phyloP scores from a whole-genome alignment of 306 rosid genomes.

The Arachis hypogaea region DNA sequence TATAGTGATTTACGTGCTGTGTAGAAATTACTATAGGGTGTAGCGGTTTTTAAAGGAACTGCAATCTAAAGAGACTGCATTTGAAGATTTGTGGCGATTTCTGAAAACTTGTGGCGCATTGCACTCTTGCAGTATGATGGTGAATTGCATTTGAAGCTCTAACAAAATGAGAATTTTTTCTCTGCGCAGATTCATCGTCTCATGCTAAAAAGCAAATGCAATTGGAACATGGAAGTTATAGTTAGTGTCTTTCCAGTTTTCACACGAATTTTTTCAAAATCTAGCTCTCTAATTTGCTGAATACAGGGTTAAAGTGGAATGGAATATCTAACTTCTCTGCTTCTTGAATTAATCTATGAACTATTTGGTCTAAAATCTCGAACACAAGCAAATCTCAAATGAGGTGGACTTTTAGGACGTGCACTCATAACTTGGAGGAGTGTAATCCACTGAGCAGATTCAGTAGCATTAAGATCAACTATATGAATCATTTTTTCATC shows the following conservation, averaged over 20 bases:
- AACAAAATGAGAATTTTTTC: slow-evolving; percentile 38
- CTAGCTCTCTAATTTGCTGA: slow-evolving; percentile 57
- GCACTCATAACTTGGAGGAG: slow-evolving; percentile 76
- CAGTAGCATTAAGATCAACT: slow-evolving; percentile 81
- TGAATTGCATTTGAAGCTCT: slow-evolving; percentile 46
- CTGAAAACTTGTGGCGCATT: too few species aligned
- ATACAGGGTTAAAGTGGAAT: slow-evolving; percentile 69
- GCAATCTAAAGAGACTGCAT: too few species aligned
- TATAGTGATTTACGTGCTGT: too few species aligned
- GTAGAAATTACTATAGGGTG: too few species aligned
- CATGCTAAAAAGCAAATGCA: slow-evolving; percentile 58
- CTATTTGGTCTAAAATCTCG: slow-evolving; percentile 80
- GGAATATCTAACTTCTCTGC: slow-evolving; percentile 84
- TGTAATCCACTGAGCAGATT: slow-evolving; percentile 82
- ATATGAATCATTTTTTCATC: slow-evolving; percentile 90
- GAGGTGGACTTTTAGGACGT: slow-evolving; percentile 84
- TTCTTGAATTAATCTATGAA: slow-evolving; percentile 63
- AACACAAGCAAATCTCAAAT: slow-evolving; percentile 81
- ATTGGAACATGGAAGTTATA: slow-evolving; percentile 60
- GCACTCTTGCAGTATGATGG: not conserved
- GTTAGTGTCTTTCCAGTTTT: slow-evolving; percentile 74
- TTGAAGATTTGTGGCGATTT: too few species aligned
- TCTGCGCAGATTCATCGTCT: slow-evolving; percentile 51
- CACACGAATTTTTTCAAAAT: slow-evolving; percentile 62
- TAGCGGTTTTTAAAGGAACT: too few species aligned